These are phyloP conservation scores for Aspergillus wentii DNA, from an alignment of 495 filamentous ascomycete genomes.

Conservation along the genomic window DNA sequence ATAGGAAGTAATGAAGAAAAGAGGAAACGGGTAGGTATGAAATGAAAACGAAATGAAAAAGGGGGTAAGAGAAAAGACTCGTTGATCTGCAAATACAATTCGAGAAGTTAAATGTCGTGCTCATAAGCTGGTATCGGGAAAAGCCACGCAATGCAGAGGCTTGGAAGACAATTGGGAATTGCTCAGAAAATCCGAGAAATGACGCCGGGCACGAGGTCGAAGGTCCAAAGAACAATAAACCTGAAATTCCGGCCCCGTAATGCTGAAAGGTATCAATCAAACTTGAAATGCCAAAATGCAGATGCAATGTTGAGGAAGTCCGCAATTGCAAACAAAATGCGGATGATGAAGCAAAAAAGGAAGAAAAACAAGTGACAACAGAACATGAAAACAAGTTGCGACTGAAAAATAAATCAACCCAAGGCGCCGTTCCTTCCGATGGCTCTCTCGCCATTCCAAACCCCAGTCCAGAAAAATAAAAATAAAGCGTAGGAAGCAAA, in stretches of 20 bases:
- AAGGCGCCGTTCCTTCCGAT: slow-evolving; percentile 15
- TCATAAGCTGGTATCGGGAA: slow-evolving; percentile 38
- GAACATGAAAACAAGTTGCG: slow-evolving; percentile 3
- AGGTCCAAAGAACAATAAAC: slow-evolving; percentile 16
- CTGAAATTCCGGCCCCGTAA: slow-evolving; percentile 21
- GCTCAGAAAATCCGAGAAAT: slow-evolving; percentile 18
- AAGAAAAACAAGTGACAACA: slow-evolving; percentile 9
- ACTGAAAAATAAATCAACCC: slow-evolving; percentile 6
- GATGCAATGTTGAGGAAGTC: slow-evolving; percentile 14
- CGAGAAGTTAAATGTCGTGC: slow-evolving; percentile 30
- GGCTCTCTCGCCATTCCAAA: slow-evolving; percentile 6
- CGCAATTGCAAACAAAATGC: slow-evolving; percentile 5
- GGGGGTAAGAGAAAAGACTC: slow-evolving; percentile 8
- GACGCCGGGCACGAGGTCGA: slow-evolving; percentile 26
- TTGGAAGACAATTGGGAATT: slow-evolving; percentile 8
- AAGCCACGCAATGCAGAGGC: slow-evolving; percentile 8
- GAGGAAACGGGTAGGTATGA: neutral
- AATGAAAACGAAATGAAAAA: slow-evolving; percentile 4
- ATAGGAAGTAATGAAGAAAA: slow-evolving; percentile 3
- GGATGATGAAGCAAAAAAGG: slow-evolving; percentile 4
- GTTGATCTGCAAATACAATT: slow-evolving; percentile 31
- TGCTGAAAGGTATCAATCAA: slow-evolving; percentile 28
- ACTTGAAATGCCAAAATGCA: slow-evolving; percentile 25
- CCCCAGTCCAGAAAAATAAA: slow-evolving; percentile 12
- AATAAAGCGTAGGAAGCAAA: slow-evolving; percentile 1